Percentiles rank a stretch among this genome's conserved stretches.
Evolutionary conservation across 78 protist species (phyloP).

Genomic region (Protostelium mycophagum): DNA sequence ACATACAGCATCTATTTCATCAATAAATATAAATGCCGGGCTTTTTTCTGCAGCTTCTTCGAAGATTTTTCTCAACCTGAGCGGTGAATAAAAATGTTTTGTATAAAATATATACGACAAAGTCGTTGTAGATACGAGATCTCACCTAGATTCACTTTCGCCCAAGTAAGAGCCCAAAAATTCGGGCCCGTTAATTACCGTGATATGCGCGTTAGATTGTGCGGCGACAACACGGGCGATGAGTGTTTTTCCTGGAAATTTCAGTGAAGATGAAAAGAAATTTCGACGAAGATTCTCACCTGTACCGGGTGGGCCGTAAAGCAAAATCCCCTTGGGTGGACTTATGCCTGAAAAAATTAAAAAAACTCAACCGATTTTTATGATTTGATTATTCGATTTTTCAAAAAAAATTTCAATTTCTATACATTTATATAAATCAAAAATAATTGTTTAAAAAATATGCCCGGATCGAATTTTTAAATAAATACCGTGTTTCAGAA

Average conservation of each 20-base stretch:
- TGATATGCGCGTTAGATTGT: not conserved
- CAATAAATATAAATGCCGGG: conserved; percentile 92
- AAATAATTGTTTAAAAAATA: no score
- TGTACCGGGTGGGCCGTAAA: conserved; percentile 96
- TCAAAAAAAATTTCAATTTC: no score
- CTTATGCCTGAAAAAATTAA: conserved; percentile 83
- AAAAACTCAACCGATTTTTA: no score
- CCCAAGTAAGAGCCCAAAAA: conserved; percentile 58
- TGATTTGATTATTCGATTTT: no score
- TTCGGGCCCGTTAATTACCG: conserved; percentile 76
- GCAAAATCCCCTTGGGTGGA: conserved; percentile 82
- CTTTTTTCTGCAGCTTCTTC: conserved; percentile 29
- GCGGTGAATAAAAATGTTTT: no score
- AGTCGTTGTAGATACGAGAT: not conserved
- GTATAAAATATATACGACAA: not conserved
- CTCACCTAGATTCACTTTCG: conserved; percentile 44
- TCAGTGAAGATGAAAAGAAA: not conserved
- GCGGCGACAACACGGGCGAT: not conserved
- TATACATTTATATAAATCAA: no score
- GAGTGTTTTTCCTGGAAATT: not conserved
- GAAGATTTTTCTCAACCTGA: conserved; percentile 53
- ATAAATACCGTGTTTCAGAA: not conserved
- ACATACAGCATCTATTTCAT: conserved; percentile 93
- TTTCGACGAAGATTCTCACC: conserved; percentile 81
- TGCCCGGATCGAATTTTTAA: no score